These are phyloP conservation scores for Nemania sp. DNA, from an alignment of 2,329 filamentous ascomycete species.

Conservation along the genomic window DNA sequence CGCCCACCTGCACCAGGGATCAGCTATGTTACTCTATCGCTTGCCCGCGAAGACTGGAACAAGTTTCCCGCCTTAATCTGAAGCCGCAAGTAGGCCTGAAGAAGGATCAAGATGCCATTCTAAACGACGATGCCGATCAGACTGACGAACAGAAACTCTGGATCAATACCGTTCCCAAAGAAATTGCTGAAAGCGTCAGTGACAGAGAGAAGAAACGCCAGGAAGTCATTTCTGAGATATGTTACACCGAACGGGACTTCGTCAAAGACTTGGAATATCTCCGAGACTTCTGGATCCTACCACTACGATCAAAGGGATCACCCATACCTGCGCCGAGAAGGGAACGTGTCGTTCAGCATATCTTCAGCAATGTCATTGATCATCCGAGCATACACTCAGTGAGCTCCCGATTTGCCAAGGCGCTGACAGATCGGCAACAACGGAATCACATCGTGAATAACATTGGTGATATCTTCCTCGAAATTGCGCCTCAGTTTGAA, in stretches of 20 bases:
- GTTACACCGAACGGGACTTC: conserved; percentile 98
- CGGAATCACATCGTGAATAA: conserved; percentile 86
- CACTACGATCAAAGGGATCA: conserved; percentile 77
- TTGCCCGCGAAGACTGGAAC: conserved; percentile 88
- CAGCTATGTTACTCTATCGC: conserved; percentile 98
- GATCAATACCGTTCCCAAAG: conserved; percentile 98
- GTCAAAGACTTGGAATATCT: conserved; percentile 98
- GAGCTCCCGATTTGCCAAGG: conserved; percentile 83
- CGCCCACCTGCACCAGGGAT: conserved; percentile 93
- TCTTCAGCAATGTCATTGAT: conserved; percentile 95
- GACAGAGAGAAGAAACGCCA: conserved; percentile 97
- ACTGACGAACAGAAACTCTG: conserved; percentile 97
- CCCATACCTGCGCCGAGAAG: conserved; percentile 86
- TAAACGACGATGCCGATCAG: conserved; percentile 77
- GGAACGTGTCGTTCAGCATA: conserved; percentile 88
- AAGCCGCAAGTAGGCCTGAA: conserved; percentile 89
- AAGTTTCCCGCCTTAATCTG: conserved; percentile 90
- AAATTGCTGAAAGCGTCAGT: conserved; percentile 84
- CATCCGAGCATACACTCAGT: conserved; percentile 79
- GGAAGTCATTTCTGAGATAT: conserved; percentile 96
- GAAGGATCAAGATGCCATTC: conserved; percentile 57
- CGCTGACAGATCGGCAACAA: conserved; percentile 88
- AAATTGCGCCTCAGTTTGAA: conserved; percentile 88
- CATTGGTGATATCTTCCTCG: conserved; percentile 91
- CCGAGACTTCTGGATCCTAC: conserved; percentile 97